A percentile compares a stretch with the other conserved stretches of the same genome.
phyloP scores from a whole-genome alignment of 306 rosid species.

The Benincasa hispida region DNA sequence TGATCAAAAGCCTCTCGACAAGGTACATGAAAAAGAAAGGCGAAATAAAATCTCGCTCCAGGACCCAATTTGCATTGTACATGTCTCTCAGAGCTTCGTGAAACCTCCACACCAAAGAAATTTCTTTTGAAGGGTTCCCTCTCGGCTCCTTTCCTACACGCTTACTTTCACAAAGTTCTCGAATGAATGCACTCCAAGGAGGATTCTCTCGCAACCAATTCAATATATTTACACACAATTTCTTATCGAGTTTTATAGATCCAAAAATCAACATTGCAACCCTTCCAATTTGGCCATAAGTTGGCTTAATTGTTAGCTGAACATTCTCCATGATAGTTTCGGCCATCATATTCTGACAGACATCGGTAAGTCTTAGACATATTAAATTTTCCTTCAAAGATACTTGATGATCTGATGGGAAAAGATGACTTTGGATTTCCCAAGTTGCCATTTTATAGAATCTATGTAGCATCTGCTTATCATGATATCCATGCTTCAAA shows the following conservation, averaged over 20 bases:
- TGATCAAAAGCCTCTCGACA: conserved; percentile 46
- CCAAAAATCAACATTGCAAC: conserved; percentile 36
- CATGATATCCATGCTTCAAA: conserved; percentile 2
- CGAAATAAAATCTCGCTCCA: conserved; percentile 25
- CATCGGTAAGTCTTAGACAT: conserved; percentile 25
- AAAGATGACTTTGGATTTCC: conserved; percentile 5
- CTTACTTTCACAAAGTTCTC: conserved; percentile 8
- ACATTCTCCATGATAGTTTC: conserved; percentile 18
- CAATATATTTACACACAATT: conserved; percentile 10
- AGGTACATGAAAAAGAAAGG: conserved; percentile 61
- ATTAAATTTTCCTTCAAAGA: conserved; percentile 21
- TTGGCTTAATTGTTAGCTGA: conserved; percentile 1
- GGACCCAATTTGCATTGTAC: conserved; percentile 23
- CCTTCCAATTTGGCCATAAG: conserved; percentile 41
- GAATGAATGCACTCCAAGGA: conserved; percentile 39
- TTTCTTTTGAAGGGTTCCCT: conserved; percentile 1
- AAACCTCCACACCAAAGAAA: conserved; percentile 2
- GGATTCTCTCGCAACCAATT: conserved; percentile 2
- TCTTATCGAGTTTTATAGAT: conserved; percentile 10
- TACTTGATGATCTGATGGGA: conserved; percentile 33
- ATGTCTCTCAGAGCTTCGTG: conserved; percentile 25
- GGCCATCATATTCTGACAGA: conserved; percentile 15
- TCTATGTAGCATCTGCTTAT: conserved; percentile 5
- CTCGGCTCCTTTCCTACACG: not conserved
- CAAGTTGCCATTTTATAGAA: conserved; percentile 14